A percentile compares a stretch with the other conserved stretches of the same genome.
phyloP scores from a whole-genome alignment of 805 yeast species.

The Candida anglica region DNA sequence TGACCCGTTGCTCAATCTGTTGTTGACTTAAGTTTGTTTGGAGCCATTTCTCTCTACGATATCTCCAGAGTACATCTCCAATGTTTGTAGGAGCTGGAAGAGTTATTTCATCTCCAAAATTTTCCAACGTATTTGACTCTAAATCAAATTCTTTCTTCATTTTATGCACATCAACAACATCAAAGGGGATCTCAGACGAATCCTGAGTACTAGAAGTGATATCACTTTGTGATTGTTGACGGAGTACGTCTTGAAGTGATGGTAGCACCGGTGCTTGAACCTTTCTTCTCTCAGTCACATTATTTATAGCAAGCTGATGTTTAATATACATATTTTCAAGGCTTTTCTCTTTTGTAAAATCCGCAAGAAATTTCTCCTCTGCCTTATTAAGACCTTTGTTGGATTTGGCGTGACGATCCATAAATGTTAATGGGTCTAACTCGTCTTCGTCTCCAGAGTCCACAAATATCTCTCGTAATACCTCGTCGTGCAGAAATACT shows the following conservation, averaged over 20 bases:
- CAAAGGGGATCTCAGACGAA: too few species aligned
- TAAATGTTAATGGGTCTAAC: conserved; percentile 4
- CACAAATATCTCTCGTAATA: conserved; percentile 47
- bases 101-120: too few species aligned
- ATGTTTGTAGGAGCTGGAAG: conserved; percentile 18
- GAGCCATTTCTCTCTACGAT: conserved; percentile 67
- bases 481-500: conserved; percentile 46
- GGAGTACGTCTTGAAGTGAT: too few species aligned
- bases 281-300: too few species aligned
- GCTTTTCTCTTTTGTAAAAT: conserved; percentile 25
- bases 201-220: too few species aligned
- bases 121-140: too few species aligned
- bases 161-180: too few species aligned
- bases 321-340: conserved; percentile 32
- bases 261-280: too few species aligned
- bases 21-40: conserved; percentile 17
- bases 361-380: conserved; percentile 30
- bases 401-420: conserved; percentile 16
- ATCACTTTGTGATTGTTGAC: too few species aligned
- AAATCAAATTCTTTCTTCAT: conserved; percentile 29
- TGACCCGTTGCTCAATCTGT: conserved; percentile 9
- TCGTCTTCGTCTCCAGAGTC: conserved; percentile 22
- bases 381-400: conserved; percentile 18
- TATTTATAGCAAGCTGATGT: too few species aligned
- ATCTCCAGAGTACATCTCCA: conserved; percentile 67